Evolutionary conservation across 225 moss, liverwort and hornwort genomes (phyloP).

Genomic region (Asterella californica): DNA sequence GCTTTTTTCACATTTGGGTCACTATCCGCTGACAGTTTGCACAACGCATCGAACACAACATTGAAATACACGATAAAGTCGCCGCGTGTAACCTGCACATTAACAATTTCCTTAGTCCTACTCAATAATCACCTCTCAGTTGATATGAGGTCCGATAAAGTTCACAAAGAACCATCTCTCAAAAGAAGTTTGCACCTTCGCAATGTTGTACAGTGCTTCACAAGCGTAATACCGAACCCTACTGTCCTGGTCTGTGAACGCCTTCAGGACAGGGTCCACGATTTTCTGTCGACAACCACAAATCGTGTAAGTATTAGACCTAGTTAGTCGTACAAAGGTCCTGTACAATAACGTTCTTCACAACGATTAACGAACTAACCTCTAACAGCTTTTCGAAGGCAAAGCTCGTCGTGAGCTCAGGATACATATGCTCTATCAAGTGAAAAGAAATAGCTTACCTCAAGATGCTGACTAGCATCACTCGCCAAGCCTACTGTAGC

Average conservation of each 20-base stretch:
- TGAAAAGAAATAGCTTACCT: slow-evolving; percentile 44
- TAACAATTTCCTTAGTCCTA: slow-evolving; percentile 19
- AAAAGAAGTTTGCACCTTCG: slow-evolving; percentile 58
- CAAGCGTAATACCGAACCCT: slow-evolving; percentile 92
- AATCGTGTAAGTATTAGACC: neutral
- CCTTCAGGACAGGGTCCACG: slow-evolving; percentile 82
- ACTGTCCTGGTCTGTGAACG: slow-evolving; percentile 91
- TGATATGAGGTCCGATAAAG: neutral
- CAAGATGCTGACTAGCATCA: slow-evolving; percentile 87
- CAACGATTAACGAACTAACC: neutral
- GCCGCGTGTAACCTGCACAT: slow-evolving; percentile 78
- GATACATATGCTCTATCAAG: neutral
- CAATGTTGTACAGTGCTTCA: slow-evolving; percentile 97
- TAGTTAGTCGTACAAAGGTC: neutral
- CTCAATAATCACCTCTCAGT: neutral
- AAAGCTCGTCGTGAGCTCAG: neutral
- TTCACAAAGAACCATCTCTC: neutral
- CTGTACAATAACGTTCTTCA: neutral
- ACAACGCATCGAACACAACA: slow-evolving; percentile 92
- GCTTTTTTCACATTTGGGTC: slow-evolving; percentile 92
- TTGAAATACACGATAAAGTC: slow-evolving; percentile 90
- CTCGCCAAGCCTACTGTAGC: slow-evolving; percentile 88
- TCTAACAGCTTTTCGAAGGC: neutral
- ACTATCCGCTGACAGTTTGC: slow-evolving; percentile 94
- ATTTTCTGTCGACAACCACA: slow-evolving; percentile 57